Evolutionary conservation across 139 green algal genomes (phyloP), one percentile per base, ranked within the genome.

Genomic region (Prasinococcaceae sp.): DNA sequence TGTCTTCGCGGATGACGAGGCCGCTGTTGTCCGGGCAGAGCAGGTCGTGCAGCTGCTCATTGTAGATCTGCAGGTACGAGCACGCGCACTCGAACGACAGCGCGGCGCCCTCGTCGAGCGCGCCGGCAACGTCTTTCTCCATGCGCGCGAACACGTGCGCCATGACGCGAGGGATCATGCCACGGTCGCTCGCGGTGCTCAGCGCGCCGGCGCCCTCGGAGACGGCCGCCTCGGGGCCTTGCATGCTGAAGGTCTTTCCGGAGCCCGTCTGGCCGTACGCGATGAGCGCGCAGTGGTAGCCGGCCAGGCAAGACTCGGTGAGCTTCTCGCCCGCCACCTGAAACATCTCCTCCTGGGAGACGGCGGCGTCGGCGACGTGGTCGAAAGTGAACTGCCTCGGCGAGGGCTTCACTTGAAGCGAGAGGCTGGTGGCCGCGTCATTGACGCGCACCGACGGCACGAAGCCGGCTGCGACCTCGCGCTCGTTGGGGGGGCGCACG

Each of bases 1-100:
- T 68, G 44, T 93, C 82, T 58, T 93, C 63, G 4, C 64, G 38
- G 32, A 73, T 53, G 22, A 42, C 45, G 25, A 72, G 58, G 35
- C 62, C 61, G 28, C 12, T 12, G 9, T 27, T 3, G 6, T 28
- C 29, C 16, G 35, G 38, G n/a, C 43, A 27, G 6, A 73, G 50
- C 42, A 94, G 68, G 58, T 96, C 85, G 4, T 67, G 79, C 25
- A 94, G 82, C 30, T 75, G 74, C 63, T 97, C 89, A 48, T 95
- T 95, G 76, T 97, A 97, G 30, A 95, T 93, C 76, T 97, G 84
- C 19, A 92, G 45, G 36, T 61, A 73, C 27, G 65, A 65, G 51
- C 63, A 72, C 52, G 47, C 68, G 48, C 52, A 68, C 29, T 47
- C n/a, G 32, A 51, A 60, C 36, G 44, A 23, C 20, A 56, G 20